Percentiles rank a stretch among this genome's conserved stretches.
phyloP scores from a whole-genome alignment of 2,329 filamentous ascomycete genomes.

The Aspergillus spinulosporus region DNA sequence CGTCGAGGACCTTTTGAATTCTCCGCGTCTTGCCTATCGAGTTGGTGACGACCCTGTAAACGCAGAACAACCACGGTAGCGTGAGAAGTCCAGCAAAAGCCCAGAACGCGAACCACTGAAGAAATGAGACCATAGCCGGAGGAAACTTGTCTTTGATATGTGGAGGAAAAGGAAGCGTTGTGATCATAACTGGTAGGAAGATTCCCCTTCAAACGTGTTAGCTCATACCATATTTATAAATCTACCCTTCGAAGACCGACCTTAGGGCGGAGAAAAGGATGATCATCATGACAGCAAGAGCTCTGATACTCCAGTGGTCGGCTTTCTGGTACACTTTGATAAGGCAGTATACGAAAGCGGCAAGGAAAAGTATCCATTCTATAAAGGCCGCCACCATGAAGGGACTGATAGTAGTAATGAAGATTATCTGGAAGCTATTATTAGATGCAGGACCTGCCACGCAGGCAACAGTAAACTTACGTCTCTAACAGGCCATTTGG shows the following conservation, averaged over 20 bases:
- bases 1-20: slow-evolving; percentile 81
- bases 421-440: slow-evolving; percentile 66
- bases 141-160: slow-evolving; percentile 75
- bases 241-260: slow-evolving; percentile 50
- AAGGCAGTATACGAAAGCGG: slow-evolving; percentile 90
- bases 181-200: slow-evolving; percentile 91
- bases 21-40: slow-evolving; percentile 77
- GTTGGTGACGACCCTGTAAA: slow-evolving; percentile 87
- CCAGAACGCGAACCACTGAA: slow-evolving; percentile 97
- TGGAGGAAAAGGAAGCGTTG: slow-evolving; percentile 79
- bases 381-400: slow-evolving; percentile 82
- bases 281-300: slow-evolving; percentile 75
- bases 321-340: slow-evolving; percentile 86
- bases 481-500: slow-evolving; percentile 39
- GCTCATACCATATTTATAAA: neutral
- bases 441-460: neutral
- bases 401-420: slow-evolving; percentile 74
- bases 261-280: slow-evolving; percentile 72
- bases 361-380: slow-evolving; percentile 93
- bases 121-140: slow-evolving; percentile 61
- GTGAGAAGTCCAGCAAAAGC: slow-evolving; percentile 82
- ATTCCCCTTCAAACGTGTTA: slow-evolving; percentile 59
- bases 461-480: slow-evolving; percentile 29
- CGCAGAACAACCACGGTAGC: slow-evolving; percentile 87
- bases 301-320: slow-evolving; percentile 77